Base-by-base conservation (phyloP, 1,284 basidiomycete genomes). In the Trichosporon sp. region DNA sequence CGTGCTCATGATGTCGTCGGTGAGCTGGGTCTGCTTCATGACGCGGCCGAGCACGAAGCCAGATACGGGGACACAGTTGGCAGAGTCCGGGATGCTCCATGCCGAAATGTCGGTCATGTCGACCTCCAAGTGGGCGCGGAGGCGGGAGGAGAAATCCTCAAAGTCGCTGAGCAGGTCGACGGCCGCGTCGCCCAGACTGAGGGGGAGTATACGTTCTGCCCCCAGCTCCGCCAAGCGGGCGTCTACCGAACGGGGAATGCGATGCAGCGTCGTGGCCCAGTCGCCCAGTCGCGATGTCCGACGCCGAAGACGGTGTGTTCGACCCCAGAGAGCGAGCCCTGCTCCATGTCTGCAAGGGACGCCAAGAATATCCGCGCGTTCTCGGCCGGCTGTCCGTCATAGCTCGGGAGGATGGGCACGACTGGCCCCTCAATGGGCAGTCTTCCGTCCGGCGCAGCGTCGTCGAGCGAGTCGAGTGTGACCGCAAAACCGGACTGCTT, bases 271-370 rank as follows among this genome's bases (percentile, higher is more conserved):
- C 38, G 81, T 76, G 19, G 83, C 83, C 87, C 88, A 88, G 74
- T 88, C 88, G 83, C 83, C 87, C 88, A 88, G 74, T 88, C 88
- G 66, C 82, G 84, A 76, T 88, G 87, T 11, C 87, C 87, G 69
- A 86, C 87, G 1, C 87, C 87, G 70, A 88, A 88, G 21, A 88
- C 85, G 5, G 84, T 85, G 73, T 83, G 88, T 26, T 81, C 79
- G 7, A 87, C 83, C 38, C 82, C 82, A 11, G 59, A 32, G 14
- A 63, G 14, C 4, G 59, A 77, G 37, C 76, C 66, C 21, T 76
- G 79, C 40, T 48, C 32, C 26, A 66, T 16, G 14, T 43, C 16
- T 14, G 11, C 7, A 11, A 66, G 21, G 16, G 65, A 21, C 2
- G 31, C 5, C 14, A 66, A 16, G 31, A 66, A 66, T 10, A 3